Evolutionary conservation across 2,329 filamentous ascomycete species (phyloP).

Genomic region (Huntiella decipiens): DNA sequence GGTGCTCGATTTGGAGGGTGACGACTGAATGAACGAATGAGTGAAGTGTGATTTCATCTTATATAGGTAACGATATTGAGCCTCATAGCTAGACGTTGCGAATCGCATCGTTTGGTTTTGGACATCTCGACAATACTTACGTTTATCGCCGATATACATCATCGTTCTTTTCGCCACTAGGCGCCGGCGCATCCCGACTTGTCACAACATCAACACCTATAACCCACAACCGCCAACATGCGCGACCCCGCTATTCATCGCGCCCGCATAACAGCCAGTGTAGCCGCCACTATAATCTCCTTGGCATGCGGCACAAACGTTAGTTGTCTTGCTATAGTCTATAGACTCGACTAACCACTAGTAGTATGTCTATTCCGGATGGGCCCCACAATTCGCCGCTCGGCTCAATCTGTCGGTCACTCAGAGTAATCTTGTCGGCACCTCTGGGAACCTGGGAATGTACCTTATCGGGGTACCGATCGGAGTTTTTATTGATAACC

Average conservation of each 20-base stretch:
- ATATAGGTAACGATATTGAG: too few relatives aligned
- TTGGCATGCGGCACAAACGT: slow-evolving; percentile 89
- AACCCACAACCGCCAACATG: slow-evolving; percentile 16
- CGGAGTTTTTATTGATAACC: slow-evolving; percentile 69
- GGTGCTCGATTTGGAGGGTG: too few relatives aligned
- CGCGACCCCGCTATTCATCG: slow-evolving; percentile 32
- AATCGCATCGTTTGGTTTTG: too few relatives aligned
- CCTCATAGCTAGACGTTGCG: too few relatives aligned
- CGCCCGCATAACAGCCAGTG: slow-evolving; percentile 61
- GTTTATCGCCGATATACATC: too few relatives aligned
- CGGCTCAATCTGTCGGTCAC: slow-evolving; percentile 76
- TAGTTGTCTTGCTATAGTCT: slow-evolving; percentile 17
- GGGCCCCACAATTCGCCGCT: slow-evolving; percentile 88
- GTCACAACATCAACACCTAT: too few relatives aligned
- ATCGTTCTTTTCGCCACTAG: too few relatives aligned
- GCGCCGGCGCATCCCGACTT: too few relatives aligned
- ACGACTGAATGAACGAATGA: too few relatives aligned
- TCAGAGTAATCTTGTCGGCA: slow-evolving; percentile 74
- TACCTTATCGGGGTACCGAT: slow-evolving; percentile 79
- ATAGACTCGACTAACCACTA: neutral
- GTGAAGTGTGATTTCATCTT: too few relatives aligned
- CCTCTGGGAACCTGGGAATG: slow-evolving; percentile 82
- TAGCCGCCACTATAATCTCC: slow-evolving; percentile 68
- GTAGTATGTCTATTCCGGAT: slow-evolving; percentile 95
- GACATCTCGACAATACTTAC: too few relatives aligned